Percentiles rank a stretch among this genome's conserved stretches.
phyloP scores from a whole-genome alignment of 2,329 filamentous ascomycete species.

The Podosphaera aphanis region DNA sequence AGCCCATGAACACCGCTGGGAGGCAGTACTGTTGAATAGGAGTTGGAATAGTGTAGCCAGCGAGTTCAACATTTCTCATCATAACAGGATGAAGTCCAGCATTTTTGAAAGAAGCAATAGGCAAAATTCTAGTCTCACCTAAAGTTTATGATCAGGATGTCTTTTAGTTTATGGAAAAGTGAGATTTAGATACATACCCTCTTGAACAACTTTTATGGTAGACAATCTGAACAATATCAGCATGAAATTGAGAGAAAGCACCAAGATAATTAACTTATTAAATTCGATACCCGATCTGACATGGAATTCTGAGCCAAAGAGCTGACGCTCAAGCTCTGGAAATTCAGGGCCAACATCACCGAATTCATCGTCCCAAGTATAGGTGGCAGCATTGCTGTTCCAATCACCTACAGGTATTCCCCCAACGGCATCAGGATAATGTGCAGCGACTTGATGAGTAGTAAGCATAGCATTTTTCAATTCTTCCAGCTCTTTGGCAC shows the following conservation, averaged over 20 bases:
- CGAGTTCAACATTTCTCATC: conserved; percentile 50
- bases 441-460: conserved; percentile 1
- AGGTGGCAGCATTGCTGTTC: conserved; percentile 22
- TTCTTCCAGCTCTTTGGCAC: conserved; percentile 10
- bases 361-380: conserved; percentile 66
- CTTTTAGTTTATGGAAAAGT: neutral
- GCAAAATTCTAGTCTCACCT: conserved; percentile 27
- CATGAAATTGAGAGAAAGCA: neutral
- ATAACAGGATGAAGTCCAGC: conserved; percentile 73
- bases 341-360: conserved; percentile 63
- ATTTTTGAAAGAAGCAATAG: conserved; percentile 37
- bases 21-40: conserved; percentile 74
- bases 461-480: neutral
- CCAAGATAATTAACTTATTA: conserved; percentile 25
- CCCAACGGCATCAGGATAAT: conserved; percentile 5
- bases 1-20: conserved; percentile 50
- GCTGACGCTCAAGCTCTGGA: conserved; percentile 44
- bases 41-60: conserved; percentile 49
- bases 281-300: conserved; percentile 36
- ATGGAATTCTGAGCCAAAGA: conserved; percentile 41
- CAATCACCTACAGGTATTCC: conserved; percentile 10
- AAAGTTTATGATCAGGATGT: conserved; percentile 16
- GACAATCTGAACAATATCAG: conserved; percentile 1
- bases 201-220: conserved; percentile 1
- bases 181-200: neutral